Evolutionary conservation across 1,139 yeast genomes (phyloP).

Genomic region (Candida buenavistaensis): DNA sequence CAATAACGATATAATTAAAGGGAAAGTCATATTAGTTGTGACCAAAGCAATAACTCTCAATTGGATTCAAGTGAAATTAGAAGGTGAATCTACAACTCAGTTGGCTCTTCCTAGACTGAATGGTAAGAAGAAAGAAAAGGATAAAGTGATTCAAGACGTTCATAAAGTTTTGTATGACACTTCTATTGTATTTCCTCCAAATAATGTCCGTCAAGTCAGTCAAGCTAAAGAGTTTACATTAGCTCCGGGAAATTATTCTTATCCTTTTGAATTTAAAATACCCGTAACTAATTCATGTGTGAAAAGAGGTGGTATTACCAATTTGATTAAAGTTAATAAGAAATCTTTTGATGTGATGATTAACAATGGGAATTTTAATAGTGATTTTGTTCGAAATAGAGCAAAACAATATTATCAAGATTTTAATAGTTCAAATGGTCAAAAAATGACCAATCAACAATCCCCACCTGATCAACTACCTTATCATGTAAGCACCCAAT

Average conservation of each 20-base stretch:
- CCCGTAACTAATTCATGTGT: slow-evolving; percentile 55
- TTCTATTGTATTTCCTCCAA: slow-evolving; percentile 60
- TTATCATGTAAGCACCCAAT: slow-evolving; percentile 42
- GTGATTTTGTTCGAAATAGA: slow-evolving; percentile 20
- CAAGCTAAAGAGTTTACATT: slow-evolving; percentile 56
- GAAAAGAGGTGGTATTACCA: slow-evolving; percentile 42
- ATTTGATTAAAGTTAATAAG: slow-evolving; percentile 36
- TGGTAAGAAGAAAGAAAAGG: slow-evolving; percentile 16
- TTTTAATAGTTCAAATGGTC: slow-evolving; percentile 6
- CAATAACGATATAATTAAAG: slow-evolving; percentile 51
- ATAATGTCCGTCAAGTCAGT: slow-evolving; percentile 48
- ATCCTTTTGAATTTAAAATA: slow-evolving; percentile 56
- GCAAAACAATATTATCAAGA: slow-evolving; percentile 20
- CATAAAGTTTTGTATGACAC: slow-evolving; percentile 61
- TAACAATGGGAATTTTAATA: slow-evolving; percentile 37
- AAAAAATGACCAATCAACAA: slow-evolving; percentile 5
- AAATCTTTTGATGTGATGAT: slow-evolving; percentile 32
- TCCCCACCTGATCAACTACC: slow-evolving; percentile 14
- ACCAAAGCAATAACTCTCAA: slow-evolving; percentile 49
- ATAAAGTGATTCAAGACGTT: slow-evolving; percentile 37
- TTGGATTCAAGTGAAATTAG: slow-evolving; percentile 58
- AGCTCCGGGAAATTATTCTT: slow-evolving; percentile 58
- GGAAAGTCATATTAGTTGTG: slow-evolving; percentile 45
- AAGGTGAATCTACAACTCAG: slow-evolving; percentile 51
- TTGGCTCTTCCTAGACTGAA: slow-evolving; percentile 27